Conservation (phyloP, 805 yeast genomes). For the Hermanozyma aechmeae region DNA sequence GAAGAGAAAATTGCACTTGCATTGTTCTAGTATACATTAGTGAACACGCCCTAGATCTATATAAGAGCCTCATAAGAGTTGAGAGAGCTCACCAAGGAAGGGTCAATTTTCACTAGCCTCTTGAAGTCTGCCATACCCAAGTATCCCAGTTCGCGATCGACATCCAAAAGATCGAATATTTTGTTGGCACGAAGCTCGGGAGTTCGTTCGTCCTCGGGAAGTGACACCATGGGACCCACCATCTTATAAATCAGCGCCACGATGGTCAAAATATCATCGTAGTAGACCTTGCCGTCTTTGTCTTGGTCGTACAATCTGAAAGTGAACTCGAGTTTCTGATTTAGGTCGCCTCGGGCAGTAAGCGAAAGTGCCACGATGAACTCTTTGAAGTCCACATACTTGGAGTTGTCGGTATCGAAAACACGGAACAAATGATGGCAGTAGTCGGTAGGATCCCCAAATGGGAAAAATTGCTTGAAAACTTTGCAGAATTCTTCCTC, state of each 20-base stretch:
- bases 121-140: slow-evolving; percentile 80
- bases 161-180: slow-evolving; percentile 66
- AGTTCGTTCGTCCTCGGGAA: slow-evolving; percentile 83
- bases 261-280: slow-evolving; percentile 71
- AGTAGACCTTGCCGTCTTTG: slow-evolving; percentile 65
- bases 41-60: no score
- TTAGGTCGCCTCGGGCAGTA: slow-evolving; percentile 76
- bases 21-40: no score
- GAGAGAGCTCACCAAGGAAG: slow-evolving; percentile 66
- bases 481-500: slow-evolving; percentile 85
- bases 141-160: slow-evolving; percentile 51
- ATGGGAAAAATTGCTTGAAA: slow-evolving; percentile 94
- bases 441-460: slow-evolving; percentile 92
- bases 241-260: slow-evolving; percentile 82
- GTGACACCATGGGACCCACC: slow-evolving; percentile 90
- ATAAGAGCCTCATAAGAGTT: slow-evolving; percentile 76
- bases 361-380: slow-evolving; percentile 82
- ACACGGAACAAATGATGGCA: slow-evolving; percentile 82
- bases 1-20: no score
- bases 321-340: slow-evolving; percentile 84
- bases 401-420: slow-evolving; percentile 75
- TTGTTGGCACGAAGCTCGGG: slow-evolving; percentile 83
- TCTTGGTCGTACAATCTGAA: slow-evolving; percentile 81
- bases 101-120: slow-evolving; percentile 71
- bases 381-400: slow-evolving; percentile 83